phyloP scores from a whole-genome alignment of 495 filamentous ascomycete genomes.

The Aspergillus diversus region DNA sequence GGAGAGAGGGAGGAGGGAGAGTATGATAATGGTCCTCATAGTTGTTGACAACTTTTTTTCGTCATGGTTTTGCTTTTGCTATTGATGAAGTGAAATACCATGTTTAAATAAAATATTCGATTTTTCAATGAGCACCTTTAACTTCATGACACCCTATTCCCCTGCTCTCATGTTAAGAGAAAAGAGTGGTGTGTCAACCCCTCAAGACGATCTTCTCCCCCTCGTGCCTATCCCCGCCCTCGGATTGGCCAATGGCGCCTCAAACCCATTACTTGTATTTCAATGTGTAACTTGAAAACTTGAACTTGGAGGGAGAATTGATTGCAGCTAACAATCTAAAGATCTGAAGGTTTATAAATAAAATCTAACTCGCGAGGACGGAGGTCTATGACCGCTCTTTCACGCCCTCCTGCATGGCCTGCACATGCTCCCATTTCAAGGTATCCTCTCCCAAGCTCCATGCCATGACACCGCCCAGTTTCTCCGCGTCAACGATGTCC shows the following conservation, averaged over 20 bases:
- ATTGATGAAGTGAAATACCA: background rate
- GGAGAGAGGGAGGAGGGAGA: background rate
- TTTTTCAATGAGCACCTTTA: background rate
- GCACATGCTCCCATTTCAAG: slow-evolving; percentile 58
- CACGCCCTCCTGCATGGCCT: slow-evolving; percentile 56
- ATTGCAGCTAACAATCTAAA: background rate
- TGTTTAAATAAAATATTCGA: background rate
- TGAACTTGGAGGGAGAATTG: background rate
- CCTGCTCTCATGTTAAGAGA: background rate
- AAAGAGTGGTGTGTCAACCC: background rate
- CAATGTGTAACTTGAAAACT: background rate
- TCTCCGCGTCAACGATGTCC: slow-evolving; percentile 58
- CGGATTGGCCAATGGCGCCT: slow-evolving; percentile 16
- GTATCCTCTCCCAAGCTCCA: slow-evolving; percentile 78
- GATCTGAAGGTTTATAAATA: background rate
- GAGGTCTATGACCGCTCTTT: slow-evolving; percentile 20
- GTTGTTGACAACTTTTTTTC: background rate
- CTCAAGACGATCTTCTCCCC: slow-evolving; percentile 1
- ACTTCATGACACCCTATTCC: background rate
- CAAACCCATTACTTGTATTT: background rate
- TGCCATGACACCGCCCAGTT: slow-evolving; percentile 70
- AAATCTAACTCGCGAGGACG: background rate
- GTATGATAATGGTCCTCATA: background rate
- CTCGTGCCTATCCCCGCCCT: slow-evolving; percentile 17
- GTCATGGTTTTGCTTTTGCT: background rate